Percentiles rank a stretch among this genome's conserved stretches.
Conservation (phyloP, 1,284 basidiomycete species). For the Cryptococcus amylolentus region DNA sequence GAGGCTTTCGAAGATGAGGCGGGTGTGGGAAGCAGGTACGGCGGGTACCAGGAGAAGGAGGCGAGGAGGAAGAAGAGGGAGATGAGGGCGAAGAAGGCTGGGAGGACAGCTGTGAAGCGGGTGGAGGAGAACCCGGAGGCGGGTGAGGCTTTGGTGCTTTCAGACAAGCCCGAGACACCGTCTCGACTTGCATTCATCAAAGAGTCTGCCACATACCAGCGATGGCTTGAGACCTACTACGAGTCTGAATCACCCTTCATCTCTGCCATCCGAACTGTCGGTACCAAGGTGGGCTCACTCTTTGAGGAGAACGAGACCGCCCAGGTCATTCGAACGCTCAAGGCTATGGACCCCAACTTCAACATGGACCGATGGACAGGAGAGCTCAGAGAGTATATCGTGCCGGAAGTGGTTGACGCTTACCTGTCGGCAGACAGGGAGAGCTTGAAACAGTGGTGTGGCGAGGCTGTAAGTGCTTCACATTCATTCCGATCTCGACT, state of each 20-base stretch:
- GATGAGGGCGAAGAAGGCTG: slow-evolving; percentile 74
- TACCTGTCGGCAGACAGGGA: slow-evolving; percentile 87
- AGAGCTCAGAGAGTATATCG: slow-evolving; percentile 92
- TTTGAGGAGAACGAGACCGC: slow-evolving; percentile 99
- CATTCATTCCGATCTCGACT: not conserved
- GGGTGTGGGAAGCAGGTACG: slow-evolving; percentile 65
- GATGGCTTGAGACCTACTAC: slow-evolving; percentile 66
- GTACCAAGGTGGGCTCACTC: slow-evolving; percentile 75
- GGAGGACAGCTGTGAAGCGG: slow-evolving; percentile 57
- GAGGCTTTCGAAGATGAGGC: slow-evolving; percentile 89
- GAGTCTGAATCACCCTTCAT: slow-evolving; percentile 93
- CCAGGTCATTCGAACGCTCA: slow-evolving; percentile 84
- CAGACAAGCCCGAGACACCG: slow-evolving; percentile 53
- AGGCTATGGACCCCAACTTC: slow-evolving; percentile 80
- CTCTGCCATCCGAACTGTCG: slow-evolving; percentile 74
- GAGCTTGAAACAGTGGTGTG: slow-evolving; percentile 84
- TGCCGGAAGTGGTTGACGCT: slow-evolving; percentile 95
- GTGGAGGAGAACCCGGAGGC: slow-evolving; percentile 77
- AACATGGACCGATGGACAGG: slow-evolving; percentile 80
- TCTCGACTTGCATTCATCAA: slow-evolving; percentile 58
- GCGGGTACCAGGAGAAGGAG: slow-evolving; percentile 90
- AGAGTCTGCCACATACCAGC: slow-evolving; percentile 56
- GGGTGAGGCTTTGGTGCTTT: slow-evolving; percentile 74
- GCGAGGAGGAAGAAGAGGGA: slow-evolving; percentile 71
- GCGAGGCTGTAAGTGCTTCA: slow-evolving; percentile 77